Conservation (phyloP, 208 protist species). For the Lotmaria passim region DNA sequence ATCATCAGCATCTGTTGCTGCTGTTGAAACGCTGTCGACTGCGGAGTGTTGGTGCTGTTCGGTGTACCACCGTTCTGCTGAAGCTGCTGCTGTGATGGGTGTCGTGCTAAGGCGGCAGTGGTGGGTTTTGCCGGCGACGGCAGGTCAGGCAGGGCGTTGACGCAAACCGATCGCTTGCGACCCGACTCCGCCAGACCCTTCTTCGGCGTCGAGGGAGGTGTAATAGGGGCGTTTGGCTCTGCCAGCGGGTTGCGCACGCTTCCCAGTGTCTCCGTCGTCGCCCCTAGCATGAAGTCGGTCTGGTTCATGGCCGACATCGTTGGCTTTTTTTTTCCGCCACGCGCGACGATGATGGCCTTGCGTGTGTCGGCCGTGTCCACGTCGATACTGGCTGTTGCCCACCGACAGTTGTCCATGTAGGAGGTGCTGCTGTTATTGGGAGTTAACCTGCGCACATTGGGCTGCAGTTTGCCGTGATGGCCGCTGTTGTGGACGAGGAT, state of each 20-base stretch:
- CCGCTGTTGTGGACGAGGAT: background rate
- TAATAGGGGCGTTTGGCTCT: background rate
- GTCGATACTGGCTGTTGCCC: constrained; percentile 11
- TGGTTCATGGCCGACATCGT: background rate
- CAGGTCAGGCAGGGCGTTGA: background rate
- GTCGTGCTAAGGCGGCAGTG: background rate
- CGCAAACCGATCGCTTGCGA: constrained; percentile 5
- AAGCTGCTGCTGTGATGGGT: background rate
- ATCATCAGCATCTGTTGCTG: background rate
- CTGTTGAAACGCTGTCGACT: background rate
- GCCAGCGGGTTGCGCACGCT: constrained; percentile 3
- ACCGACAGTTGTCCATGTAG: constrained; percentile 9
- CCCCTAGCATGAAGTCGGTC: background rate
- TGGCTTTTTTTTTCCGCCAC: background rate
- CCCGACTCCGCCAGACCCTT: background rate
- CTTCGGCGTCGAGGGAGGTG: background rate
- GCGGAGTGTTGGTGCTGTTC: background rate
- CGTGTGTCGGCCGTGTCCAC: constrained; percentile 3
- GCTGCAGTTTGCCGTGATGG: too few relatives aligned
- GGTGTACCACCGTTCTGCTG: background rate
- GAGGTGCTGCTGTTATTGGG: background rate
- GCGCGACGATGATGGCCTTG: background rate
- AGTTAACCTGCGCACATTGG: too few relatives aligned
- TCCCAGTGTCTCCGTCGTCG: background rate
- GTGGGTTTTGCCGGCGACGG: background rate